phyloP scores from a whole-genome alignment of 2,329 filamentous ascomycete species.

The Ophiostoma fasciatum region DNA sequence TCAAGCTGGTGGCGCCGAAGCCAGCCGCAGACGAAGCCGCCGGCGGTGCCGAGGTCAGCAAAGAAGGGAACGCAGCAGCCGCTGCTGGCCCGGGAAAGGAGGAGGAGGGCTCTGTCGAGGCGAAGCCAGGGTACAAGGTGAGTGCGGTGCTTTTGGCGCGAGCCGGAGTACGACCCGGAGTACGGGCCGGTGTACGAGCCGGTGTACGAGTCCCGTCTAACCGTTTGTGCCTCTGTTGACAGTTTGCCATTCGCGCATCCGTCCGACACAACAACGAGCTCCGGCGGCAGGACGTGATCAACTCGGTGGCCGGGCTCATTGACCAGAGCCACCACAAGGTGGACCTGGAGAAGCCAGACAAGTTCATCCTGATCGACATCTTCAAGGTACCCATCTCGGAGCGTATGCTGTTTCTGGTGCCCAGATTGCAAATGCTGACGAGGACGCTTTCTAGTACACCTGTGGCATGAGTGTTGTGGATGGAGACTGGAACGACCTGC shows the following conservation, averaged over 20 bases:
- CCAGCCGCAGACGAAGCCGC: slow-evolving; percentile 4
- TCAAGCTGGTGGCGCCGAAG: slow-evolving; percentile 29
- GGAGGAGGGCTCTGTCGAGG: background rate
- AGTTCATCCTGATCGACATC: slow-evolving; percentile 65
- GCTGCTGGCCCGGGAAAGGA: background rate
- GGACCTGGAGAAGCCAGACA: slow-evolving; percentile 61
- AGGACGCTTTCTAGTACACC: slow-evolving; percentile 31
- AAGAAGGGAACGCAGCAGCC: background rate
- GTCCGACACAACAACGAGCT: slow-evolving; percentile 59
- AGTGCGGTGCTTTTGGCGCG: slow-evolving; percentile 15
- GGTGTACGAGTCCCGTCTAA: no score
- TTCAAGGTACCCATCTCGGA: slow-evolving; percentile 55
- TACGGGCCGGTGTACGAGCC: no score
- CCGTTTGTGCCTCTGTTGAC: background rate
- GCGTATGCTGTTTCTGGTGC: background rate
- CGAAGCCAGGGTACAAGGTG: slow-evolving; percentile 25
- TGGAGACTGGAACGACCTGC: slow-evolving; percentile 57
- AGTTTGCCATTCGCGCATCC: slow-evolving; percentile 78
- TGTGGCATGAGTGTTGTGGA: slow-evolving; percentile 70
- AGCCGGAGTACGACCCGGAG: no score
- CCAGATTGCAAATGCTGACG: slow-evolving; percentile 4
- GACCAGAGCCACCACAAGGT: slow-evolving; percentile 53
- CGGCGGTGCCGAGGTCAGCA: background rate
- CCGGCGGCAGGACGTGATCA: slow-evolving; percentile 54
- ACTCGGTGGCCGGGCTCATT: slow-evolving; percentile 51